Percentiles rank a stretch among this genome's conserved stretches.
Evolutionary conservation across 768 basidiomycete genomes (phyloP).

Genomic region (Amanita fuliginea): DNA sequence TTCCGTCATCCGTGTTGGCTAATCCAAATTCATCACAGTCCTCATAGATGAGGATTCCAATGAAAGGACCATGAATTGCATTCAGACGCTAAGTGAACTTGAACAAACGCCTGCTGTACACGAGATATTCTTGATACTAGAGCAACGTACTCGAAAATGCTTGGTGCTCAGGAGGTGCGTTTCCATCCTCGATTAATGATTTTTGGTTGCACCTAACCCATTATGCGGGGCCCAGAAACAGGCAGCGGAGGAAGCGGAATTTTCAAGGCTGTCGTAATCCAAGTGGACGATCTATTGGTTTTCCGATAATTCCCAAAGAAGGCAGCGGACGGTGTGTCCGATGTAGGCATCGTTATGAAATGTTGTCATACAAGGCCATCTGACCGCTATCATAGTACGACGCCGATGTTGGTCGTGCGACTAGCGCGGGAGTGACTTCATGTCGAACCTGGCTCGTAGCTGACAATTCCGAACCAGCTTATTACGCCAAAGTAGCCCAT

Average conservation of each 20-base stretch:
- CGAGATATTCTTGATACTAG: slow-evolving; percentile 84
- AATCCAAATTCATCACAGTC: slow-evolving; percentile 86
- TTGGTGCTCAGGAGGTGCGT: slow-evolving; percentile 83
- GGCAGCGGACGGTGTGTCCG: slow-evolving; percentile 65
- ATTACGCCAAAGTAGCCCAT: background rate
- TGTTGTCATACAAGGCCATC: background rate
- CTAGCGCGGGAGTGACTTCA: slow-evolving; percentile 80
- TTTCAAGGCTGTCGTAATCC: slow-evolving; percentile 56
- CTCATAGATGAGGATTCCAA: slow-evolving; percentile 98
- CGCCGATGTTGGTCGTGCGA: slow-evolving; percentile 81
- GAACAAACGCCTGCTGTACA: slow-evolving; percentile 44
- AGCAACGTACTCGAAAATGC: slow-evolving; percentile 88
- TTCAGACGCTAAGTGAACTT: slow-evolving; percentile 84
- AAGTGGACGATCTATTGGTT: slow-evolving; percentile 85
- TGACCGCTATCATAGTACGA: slow-evolving; percentile 52
- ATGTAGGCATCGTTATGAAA: slow-evolving; percentile 29
- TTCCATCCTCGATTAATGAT: background rate
- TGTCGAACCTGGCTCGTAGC: slow-evolving; percentile 82
- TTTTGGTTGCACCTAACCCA: background rate
- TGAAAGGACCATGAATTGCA: slow-evolving; percentile 93
- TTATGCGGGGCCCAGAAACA: slow-evolving; percentile 47
- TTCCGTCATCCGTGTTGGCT: slow-evolving; percentile 91
- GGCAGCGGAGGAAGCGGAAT: slow-evolving; percentile 75
- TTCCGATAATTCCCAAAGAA: slow-evolving; percentile 98
- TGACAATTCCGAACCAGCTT: slow-evolving; percentile 35